These are phyloP conservation scores for Cladophialophora exuberans DNA, from an alignment of 2,329 filamentous ascomycete species.

Conservation along the genomic window DNA sequence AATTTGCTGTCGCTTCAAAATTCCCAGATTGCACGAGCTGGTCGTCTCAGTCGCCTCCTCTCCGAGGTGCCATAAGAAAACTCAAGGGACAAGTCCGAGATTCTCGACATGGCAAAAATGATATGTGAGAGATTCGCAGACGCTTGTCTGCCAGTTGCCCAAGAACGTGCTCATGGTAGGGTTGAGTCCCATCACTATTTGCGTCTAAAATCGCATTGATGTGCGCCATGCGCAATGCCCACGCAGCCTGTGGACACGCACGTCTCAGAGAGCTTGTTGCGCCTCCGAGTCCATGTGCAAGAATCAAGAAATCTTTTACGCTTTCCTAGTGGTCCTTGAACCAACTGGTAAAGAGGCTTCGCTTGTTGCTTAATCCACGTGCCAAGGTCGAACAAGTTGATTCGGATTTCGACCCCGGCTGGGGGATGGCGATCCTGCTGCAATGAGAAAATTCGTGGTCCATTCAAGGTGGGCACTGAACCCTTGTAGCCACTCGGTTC, in stretches of 20 bases:
- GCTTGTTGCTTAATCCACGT: constrained; percentile 15
- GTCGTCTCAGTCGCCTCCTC: no score
- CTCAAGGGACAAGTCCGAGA: neutral
- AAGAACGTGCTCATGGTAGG: neutral
- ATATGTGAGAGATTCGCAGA: neutral
- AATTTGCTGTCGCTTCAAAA: neutral
- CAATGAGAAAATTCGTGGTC: neutral
- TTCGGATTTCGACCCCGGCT: constrained; percentile 3
- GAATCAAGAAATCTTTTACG: no score
- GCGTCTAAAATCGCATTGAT: neutral
- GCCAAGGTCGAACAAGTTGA: constrained; percentile 19
- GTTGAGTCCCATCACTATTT: neutral
- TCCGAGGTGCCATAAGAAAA: no score
- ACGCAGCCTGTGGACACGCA: no score
- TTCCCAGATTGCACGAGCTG: no score
- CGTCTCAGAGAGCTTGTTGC: no score
- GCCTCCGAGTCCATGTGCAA: no score
- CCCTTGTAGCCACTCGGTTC: constrained; percentile 3
- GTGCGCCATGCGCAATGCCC: neutral
- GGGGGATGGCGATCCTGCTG: constrained; percentile 7
- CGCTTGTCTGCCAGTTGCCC: neutral
- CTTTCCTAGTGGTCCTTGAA: no score
- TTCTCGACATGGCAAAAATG: neutral
- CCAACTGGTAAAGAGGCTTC: no score
- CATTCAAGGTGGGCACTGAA: neutral